Conservation (phyloP, 73 alveolate genomes). For the Diophrys sp. region DNA sequence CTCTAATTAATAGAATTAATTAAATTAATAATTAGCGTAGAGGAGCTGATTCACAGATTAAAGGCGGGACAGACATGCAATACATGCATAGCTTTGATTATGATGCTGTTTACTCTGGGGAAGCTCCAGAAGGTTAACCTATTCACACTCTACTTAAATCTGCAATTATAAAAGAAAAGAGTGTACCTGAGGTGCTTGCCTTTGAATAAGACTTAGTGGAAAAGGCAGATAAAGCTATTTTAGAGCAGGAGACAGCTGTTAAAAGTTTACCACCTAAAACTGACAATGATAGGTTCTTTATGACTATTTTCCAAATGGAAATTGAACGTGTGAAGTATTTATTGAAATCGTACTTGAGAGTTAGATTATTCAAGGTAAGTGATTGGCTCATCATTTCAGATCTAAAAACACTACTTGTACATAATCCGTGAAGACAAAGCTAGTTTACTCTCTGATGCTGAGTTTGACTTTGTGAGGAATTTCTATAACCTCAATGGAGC, state of each 20-base stretch:
- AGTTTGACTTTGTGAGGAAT: not conserved
- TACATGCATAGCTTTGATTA: not conserved
- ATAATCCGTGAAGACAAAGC: slow-evolving; percentile 9
- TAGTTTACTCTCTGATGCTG: slow-evolving; percentile 3
- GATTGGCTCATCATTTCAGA: not conserved
- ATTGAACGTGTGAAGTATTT: slow-evolving; percentile 47
- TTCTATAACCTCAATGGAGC: not conserved
- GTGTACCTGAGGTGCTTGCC: not conserved
- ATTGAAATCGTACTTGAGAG: slow-evolving; percentile 53
- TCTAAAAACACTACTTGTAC: not conserved
- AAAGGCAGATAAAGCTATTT: not conserved
- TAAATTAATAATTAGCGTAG: no score
- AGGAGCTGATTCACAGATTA: not conserved
- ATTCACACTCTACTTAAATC: not conserved
- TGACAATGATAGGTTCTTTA: slow-evolving; percentile 25
- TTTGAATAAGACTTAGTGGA: not conserved
- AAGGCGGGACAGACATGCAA: not conserved
- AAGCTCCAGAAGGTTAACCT: no score
- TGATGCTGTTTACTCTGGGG: no score
- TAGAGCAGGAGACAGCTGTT: not conserved
- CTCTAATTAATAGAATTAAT: not conserved
- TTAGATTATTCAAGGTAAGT: slow-evolving; percentile 34
- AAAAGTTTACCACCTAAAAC: not conserved
- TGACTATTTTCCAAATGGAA: slow-evolving; percentile 38
- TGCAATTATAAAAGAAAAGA: not conserved